Percentiles rank a stretch among this genome's conserved stretches.
phyloP scores from a whole-genome alignment of 1,139 yeast species.

The Taphrina pruni region DNA sequence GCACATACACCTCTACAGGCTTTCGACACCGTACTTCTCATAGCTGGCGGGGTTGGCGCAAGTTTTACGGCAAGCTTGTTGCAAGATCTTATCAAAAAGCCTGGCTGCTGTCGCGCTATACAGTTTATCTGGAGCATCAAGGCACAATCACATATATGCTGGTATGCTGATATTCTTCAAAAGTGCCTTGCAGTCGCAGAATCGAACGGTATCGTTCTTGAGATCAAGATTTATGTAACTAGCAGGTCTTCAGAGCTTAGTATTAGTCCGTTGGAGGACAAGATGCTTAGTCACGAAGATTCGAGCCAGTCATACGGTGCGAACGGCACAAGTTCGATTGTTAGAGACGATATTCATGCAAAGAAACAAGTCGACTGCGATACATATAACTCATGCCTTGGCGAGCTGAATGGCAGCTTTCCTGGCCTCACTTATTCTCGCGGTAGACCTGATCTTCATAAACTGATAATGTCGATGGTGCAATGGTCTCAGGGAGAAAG shows the following conservation, averaged over 20 bases:
- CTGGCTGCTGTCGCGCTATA: conserved; percentile 31
- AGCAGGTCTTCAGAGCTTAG: background rate
- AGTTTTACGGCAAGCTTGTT: conserved; percentile 43
- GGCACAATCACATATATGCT: conserved; percentile 30
- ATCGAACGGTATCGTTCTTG: background rate
- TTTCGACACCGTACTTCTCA: conserved; percentile 45
- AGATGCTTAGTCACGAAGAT: background rate
- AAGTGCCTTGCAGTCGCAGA: background rate
- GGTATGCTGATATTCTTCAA: conserved; percentile 28
- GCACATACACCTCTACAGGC: conserved; percentile 35
- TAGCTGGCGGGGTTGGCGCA: conserved; percentile 47
- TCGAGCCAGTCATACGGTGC: background rate
- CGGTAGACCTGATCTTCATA: conserved; percentile 42
- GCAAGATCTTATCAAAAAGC: conserved; percentile 32
- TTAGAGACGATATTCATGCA: background rate
- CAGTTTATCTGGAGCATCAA: conserved; percentile 45
- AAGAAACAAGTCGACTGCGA: background rate
- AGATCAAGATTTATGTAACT: conserved; percentile 19
- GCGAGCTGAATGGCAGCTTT: background rate
- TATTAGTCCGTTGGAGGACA: background rate
- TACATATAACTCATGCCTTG: no score
- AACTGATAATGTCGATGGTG: conserved; percentile 36
- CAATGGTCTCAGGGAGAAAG: conserved; percentile 46
- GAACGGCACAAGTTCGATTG: background rate
- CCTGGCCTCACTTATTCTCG: background rate